These are phyloP conservation scores for Komagataella mondaviorum DNA, from an alignment of 805 yeast species.

Conservation along the genomic window DNA sequence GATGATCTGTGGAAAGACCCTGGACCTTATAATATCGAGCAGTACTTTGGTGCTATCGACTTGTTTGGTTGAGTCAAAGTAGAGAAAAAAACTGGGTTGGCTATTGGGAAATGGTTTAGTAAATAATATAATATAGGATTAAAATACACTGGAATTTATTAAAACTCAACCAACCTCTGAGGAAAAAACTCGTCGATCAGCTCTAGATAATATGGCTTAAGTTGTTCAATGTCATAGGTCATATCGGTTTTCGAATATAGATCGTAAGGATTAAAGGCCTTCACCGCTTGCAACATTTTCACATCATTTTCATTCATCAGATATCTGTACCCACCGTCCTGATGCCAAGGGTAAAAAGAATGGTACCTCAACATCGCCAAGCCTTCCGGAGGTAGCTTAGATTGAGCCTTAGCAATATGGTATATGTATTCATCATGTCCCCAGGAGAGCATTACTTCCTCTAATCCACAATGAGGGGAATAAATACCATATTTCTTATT, in stretches of 20 bases:
- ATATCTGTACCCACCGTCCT: constrained; percentile 51
- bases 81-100: not conserved
- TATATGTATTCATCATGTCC: constrained; percentile 76
- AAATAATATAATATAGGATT: not conserved
- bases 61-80: constrained; percentile 5
- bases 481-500: constrained; percentile 56
- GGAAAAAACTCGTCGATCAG: constrained; percentile 62
- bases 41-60: constrained; percentile 60
- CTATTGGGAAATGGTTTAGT: not conserved
- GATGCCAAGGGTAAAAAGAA: constrained; percentile 68
- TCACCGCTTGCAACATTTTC: constrained; percentile 48
- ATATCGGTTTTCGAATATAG: constrained; percentile 49
- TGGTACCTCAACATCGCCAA: constrained; percentile 67
- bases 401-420: constrained; percentile 52
- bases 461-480: constrained; percentile 50
- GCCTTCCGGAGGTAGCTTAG: constrained; percentile 50
- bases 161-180: constrained; percentile 39
- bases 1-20: constrained; percentile 82
- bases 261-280: constrained; percentile 57
- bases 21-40: constrained; percentile 78
- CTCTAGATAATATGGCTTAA: constrained; percentile 46
- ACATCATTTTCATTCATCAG: constrained; percentile 52
- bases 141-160: constrained; percentile 2
- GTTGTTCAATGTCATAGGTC: constrained; percentile 29
- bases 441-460: constrained; percentile 62